Percentiles rank a stretch among this genome's conserved stretches.
phyloP scores from a whole-genome alignment of 2,329 filamentous ascomycete genomes.

The Ceratocystis eucalypticola region DNA sequence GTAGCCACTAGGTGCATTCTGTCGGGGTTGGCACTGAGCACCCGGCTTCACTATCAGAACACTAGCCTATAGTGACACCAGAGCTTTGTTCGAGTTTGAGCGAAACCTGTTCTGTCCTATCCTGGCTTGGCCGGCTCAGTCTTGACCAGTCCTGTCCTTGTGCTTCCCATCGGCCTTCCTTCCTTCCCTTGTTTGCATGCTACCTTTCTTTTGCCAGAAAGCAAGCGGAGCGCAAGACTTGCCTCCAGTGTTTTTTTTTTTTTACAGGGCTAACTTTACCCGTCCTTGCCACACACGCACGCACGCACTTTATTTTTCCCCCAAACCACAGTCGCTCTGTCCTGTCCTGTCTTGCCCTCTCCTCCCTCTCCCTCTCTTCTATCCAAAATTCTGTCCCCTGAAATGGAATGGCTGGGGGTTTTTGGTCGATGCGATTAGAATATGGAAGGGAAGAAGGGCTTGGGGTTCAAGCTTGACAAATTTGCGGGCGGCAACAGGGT shows the following conservation, averaged over 20 bases:
- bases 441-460: not conserved
- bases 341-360: not conserved
- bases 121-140: not conserved
- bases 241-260: not conserved
- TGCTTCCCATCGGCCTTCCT: not conserved
- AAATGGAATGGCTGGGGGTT: not conserved
- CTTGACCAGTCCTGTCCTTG: not conserved
- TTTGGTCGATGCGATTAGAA: not conserved
- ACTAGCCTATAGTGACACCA: not conserved
- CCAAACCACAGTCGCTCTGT: not conserved
- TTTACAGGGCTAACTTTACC: not conserved
- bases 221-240: too few relatives aligned
- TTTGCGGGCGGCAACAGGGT: not conserved
- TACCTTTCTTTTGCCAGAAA: not conserved
- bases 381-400: not conserved
- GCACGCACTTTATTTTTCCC: too few relatives aligned
- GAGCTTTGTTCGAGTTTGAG: not conserved
- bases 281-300: too few relatives aligned
- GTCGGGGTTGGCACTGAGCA: slow-evolving; percentile 1
- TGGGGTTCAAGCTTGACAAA: not conserved
- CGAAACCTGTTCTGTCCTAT: not conserved
- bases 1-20: not conserved
- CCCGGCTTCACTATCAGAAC: not conserved
- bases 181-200: not conserved
- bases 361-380: not conserved